Evolutionary conservation across 345 rosid genomes (phyloP).

Genomic region (Salix udensis): DNA sequence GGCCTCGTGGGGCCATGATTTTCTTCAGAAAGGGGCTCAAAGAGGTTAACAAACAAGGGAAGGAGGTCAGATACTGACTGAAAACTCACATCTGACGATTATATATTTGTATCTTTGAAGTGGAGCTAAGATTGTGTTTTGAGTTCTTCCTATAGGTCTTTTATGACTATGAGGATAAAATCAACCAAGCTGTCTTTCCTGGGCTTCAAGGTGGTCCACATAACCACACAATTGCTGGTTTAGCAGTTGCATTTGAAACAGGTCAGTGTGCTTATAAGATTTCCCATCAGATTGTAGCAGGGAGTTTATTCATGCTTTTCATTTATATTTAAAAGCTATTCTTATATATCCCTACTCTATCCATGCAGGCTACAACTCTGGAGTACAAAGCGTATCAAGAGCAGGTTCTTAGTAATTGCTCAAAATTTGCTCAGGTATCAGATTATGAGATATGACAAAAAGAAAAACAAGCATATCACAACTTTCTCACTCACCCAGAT

Average conservation of each 20-base stretch:
- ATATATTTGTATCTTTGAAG: neutral
- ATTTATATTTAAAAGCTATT: neutral
- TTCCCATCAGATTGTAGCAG: neutral
- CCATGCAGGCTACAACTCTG: conserved; percentile 70
- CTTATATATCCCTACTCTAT: neutral
- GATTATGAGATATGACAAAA: conserved; percentile 3
- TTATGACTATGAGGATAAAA: conserved; percentile 93
- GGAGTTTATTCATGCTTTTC: neutral
- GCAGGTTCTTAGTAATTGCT: conserved; percentile 83
- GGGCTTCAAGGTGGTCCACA: conserved; percentile 99
- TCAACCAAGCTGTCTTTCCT: conserved; percentile 96
- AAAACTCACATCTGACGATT: neutral
- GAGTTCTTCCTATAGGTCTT: conserved; percentile 47
- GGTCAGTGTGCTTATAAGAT: conserved; percentile 32
- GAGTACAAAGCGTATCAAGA: conserved; percentile 98
- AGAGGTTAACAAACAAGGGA: conserved; percentile 88
- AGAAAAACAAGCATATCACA: neutral
- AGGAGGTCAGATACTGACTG: conserved; percentile 85
- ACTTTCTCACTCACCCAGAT: neutral
- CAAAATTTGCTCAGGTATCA: conserved; percentile 81
- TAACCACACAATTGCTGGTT: conserved; percentile 94
- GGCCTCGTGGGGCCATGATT: conserved; percentile 99
- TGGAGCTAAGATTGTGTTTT: conserved; percentile 8
- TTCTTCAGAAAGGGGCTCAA: conserved; percentile 92
- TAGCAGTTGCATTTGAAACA: conserved; percentile 93